Base-by-base conservation (phyloP, 768 basidiomycete genomes). In the Cystobasidium onofrii region DNA sequence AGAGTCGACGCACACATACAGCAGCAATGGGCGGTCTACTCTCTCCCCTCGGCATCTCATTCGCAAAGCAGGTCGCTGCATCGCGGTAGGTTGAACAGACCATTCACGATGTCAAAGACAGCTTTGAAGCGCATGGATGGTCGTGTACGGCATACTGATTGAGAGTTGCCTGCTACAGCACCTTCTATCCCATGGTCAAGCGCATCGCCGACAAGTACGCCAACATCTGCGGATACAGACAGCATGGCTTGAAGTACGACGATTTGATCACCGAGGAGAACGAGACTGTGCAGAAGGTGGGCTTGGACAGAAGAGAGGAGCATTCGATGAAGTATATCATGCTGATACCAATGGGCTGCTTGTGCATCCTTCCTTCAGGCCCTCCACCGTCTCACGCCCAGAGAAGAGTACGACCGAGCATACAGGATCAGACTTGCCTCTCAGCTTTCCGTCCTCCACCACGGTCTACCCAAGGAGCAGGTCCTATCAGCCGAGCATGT, bases 261-360 rank as follows among this genome's bases (percentile, higher is more conserved):
- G 95, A 99, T 85, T 87, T 99, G 79, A 89, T 95, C 76, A 83
- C 88, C 66, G 90, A 92, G 81, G 92, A 94, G 82, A 85, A 86
- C 74, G 83, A 84, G 12, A 85, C 87, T 72, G 90, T 93, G 25
- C 88, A 94, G 82, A 85, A 88, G 83, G 92, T 90, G 79, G 34
- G 46, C n/a, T 27, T 54, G 6, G 44, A 34, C n/a, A 52, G 39
- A 67, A 7, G 54, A 54, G 27, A 17, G 15, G 20, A 4, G n/a
- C n/a, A 71, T 33, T 69, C 69, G 10, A 9, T 64, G 64, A 29
- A 3, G 29, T 52, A 25, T 27, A 52, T 20, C n/a, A 6, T 36
- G 20, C 36, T 33, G 9, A 10, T 50, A 17, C 4, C 15, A 9
- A 18, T 23, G 20, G 6, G 39, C 39, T 39, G 4, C 33, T 12